Evolutionary conservation across 1,139 yeast genomes (phyloP).

Genomic region (Yamadazyma spencermartinsiae): DNA sequence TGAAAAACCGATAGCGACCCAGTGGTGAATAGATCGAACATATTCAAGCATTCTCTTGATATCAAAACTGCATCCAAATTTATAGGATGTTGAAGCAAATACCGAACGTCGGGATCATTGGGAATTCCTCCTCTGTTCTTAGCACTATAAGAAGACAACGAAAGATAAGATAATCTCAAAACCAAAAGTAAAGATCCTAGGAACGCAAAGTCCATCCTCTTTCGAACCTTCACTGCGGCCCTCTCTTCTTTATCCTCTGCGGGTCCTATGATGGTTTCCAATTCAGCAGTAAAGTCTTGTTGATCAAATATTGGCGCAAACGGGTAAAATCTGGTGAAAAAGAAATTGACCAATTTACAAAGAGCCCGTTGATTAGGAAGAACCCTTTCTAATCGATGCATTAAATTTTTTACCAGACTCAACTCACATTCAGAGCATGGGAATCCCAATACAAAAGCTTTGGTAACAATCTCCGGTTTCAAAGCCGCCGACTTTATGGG

Average conservation of each 20-base stretch:
- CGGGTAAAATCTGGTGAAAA: conserved; percentile 45
- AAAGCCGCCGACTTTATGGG: too few relatives aligned
- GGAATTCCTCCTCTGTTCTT: conserved; percentile 23
- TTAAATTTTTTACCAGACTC: conserved; percentile 22
- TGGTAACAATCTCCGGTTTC: conserved; percentile 19
- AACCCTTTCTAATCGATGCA: conserved; percentile 22
- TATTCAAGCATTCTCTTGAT: conserved; percentile 39
- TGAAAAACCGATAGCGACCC: conserved; percentile 52
- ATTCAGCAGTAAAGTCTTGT: conserved; percentile 20
- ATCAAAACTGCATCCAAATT: conserved; percentile 32
- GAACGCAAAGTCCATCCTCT: conserved; percentile 32
- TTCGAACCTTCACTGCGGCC: conserved; percentile 22
- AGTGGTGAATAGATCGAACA: conserved; percentile 35
- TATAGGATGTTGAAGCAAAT: conserved; percentile 17
- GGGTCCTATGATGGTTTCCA: conserved; percentile 27
- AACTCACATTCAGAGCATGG: conserved; percentile 25
- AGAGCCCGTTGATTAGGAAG: conserved; percentile 45
- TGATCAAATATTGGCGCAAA: conserved; percentile 52
- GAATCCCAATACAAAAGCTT: conserved; percentile 30
- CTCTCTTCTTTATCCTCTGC: conserved; percentile 16
- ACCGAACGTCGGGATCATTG: conserved; percentile 10
- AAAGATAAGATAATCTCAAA: conserved; percentile 29
- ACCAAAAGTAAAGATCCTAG: conserved; percentile 30
- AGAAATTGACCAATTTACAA: conserved; percentile 49
- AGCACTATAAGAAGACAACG: conserved; percentile 27